Conservation (phyloP, 2,329 filamentous ascomycete genomes). For the Diaporthe amygdali region DNA sequence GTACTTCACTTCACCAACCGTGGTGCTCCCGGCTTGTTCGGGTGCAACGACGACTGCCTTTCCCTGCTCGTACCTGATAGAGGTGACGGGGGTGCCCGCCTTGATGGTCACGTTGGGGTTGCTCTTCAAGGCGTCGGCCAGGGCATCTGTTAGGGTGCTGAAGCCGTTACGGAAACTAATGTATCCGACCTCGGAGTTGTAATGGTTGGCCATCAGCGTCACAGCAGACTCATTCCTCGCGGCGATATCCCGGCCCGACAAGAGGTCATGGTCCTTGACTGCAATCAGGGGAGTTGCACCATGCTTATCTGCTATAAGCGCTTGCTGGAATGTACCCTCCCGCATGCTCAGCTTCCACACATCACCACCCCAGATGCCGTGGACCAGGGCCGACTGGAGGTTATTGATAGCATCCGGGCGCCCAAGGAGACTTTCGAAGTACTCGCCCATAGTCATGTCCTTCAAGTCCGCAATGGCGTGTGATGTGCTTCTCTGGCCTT, state of each 20-base stretch:
- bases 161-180: slow-evolving; percentile 66
- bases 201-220: slow-evolving; percentile 32
- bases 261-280: slow-evolving; percentile 23
- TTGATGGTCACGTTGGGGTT: slow-evolving; percentile 67
- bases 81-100: slow-evolving; percentile 51
- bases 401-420: slow-evolving; percentile 69
- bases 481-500: slow-evolving; percentile 17
- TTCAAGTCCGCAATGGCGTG: slow-evolving; percentile 35
- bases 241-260: slow-evolving; percentile 24
- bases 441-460: slow-evolving; percentile 77
- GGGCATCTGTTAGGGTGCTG: slow-evolving; percentile 59
- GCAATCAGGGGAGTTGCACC: slow-evolving; percentile 7
- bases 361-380: slow-evolving; percentile 94
- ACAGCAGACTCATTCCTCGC: slow-evolving; percentile 23
- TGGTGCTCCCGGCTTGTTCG: not conserved
- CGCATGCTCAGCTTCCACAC: slow-evolving; percentile 79
- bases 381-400: slow-evolving; percentile 74
- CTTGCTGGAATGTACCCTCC: slow-evolving; percentile 59
- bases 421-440: slow-evolving; percentile 59
- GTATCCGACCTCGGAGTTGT: slow-evolving; percentile 34
- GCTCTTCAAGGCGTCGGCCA: slow-evolving; percentile 55
- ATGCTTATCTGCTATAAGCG: slow-evolving; percentile 49
- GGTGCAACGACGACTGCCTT: slow-evolving; percentile 47
- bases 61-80: slow-evolving; percentile 46
- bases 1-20: slow-evolving; percentile 37